Base-by-base conservation (phyloP, 2,329 filamentous ascomycete genomes). In the Bisporella sp. region DNA sequence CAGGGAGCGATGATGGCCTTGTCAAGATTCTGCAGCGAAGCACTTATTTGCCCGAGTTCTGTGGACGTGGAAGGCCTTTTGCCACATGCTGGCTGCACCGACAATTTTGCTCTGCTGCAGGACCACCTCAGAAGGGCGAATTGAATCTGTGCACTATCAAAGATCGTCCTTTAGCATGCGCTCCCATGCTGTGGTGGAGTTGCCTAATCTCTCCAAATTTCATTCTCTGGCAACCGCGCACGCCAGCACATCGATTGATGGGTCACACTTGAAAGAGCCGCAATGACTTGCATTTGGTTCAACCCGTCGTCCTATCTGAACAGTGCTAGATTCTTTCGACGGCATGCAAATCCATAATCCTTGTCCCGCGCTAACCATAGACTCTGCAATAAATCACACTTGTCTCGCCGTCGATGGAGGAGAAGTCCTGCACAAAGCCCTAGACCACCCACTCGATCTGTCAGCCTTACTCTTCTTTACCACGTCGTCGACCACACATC, bases 171-270 rank as follows among this genome's bases (percentile, higher is more conserved):
- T 56, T 61, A 60, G 53, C 58, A 63, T 65, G 61, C 61, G 59
- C 61, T 62, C 61, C 59, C 58, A 64, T 76, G 72, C 72, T 68
- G 71, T 69, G 69, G 79, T 82, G 79, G 79, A 80, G 77, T 75
- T 76, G 73, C 70, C 63, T 80, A 79, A 77, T 76, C 73, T 76
- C 74, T 76, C 73, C 74, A 72, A 70, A 71, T 78, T 8, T 75
- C 75, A 81, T 83, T 78, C 82, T 91, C 84, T 92, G 87, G 87
- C 79, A 79, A 82, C 77, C 77, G 85, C 77, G 76, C 75, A 84
- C 84, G 89, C 89, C 89, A 95, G 78, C 89, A 86, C 89, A 95
- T 90, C 88, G 87, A 66, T 73, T 47, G 21, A 81, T 80, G 78
- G 79, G 79, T 81, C 79, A 78, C 78, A 80, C 77, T 21, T 57